phyloP scores from a whole-genome alignment of 768 basidiomycete species.

The Gyrodon lividus region DNA sequence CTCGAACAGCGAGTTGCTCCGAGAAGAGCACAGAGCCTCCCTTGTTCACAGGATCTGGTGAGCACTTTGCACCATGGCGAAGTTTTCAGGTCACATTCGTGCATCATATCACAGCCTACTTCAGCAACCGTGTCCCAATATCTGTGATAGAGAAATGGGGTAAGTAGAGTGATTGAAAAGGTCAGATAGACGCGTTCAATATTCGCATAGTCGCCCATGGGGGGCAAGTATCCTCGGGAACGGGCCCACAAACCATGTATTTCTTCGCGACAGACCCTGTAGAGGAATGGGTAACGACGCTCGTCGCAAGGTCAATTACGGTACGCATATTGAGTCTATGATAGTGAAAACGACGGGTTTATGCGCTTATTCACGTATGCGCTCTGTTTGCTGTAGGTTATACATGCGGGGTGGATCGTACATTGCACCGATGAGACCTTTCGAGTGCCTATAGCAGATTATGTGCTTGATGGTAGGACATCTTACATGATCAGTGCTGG shows the following conservation, averaged over 20 bases:
- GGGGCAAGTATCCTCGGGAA: conserved; percentile 16
- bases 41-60: conserved; percentile 28
- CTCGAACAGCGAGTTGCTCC: neutral
- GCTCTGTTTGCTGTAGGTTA: conserved; percentile 16
- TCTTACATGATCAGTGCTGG: neutral
- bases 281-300: conserved; percentile 27
- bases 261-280: conserved; percentile 29
- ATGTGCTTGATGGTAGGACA: conserved; percentile 31
- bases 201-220: conserved; percentile 21
- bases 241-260: conserved; percentile 21
- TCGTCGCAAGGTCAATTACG: conserved; percentile 27
- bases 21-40: neutral
- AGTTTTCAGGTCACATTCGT: neutral
- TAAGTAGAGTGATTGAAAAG: conserved; percentile 2
- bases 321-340: conserved; percentile 16
- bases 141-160: conserved; percentile 24
- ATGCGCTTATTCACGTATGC: conserved; percentile 5
- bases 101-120: conserved; percentile 22
- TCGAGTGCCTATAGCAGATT: conserved; percentile 24
- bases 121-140: conserved; percentile 26
- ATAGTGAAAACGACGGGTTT: neutral
- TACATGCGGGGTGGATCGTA: conserved; percentile 31
- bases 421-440: conserved; percentile 29
- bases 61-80: neutral
- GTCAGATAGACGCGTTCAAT: neutral